phyloP scores from a whole-genome alignment of 2,329 filamentous ascomycete species.

The Colletotrichum sp. region DNA sequence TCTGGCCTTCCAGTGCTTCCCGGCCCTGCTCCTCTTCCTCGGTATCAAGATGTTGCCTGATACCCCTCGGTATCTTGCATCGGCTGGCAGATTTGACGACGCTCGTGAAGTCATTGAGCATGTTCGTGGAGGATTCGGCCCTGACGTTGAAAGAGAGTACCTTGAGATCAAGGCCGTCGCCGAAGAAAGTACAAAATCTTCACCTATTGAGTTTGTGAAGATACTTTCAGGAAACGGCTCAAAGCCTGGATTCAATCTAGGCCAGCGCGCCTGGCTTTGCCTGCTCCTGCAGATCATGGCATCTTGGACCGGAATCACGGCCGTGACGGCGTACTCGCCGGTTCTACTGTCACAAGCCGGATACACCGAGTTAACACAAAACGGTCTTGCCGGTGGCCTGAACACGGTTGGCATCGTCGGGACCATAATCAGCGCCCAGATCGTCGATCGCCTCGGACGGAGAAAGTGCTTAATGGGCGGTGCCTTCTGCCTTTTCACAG shows the following conservation, averaged over 20 bases:
- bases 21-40: neutral
- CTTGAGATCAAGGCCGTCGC: neutral
- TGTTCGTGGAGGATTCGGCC: neutral
- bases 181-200: neutral
- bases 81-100: neutral
- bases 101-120: neutral
- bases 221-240: neutral
- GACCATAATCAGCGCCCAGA: slow-evolving; percentile 54
- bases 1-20: neutral
- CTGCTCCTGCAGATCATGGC: neutral
- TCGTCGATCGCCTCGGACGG: slow-evolving; percentile 55
- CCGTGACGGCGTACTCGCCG: neutral
- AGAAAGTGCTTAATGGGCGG: slow-evolving; percentile 44
- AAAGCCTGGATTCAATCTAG: neutral
- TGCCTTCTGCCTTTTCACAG: slow-evolving; percentile 39
- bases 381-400: slow-evolving; percentile 53
- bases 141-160: neutral
- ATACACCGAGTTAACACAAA: slow-evolving; percentile 25
- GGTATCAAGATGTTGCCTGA: neutral
- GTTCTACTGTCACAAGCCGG: neutral
- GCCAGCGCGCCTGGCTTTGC: neutral
- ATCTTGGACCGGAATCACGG: neutral
- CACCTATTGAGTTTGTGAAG: neutral
- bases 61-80: neutral
- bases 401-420: slow-evolving; percentile 58